Percentiles rank a stretch among this genome's conserved stretches.
Evolutionary conservation across 306 rosid genomes (phyloP).

Genomic region (Fragaria vesca): DNA sequence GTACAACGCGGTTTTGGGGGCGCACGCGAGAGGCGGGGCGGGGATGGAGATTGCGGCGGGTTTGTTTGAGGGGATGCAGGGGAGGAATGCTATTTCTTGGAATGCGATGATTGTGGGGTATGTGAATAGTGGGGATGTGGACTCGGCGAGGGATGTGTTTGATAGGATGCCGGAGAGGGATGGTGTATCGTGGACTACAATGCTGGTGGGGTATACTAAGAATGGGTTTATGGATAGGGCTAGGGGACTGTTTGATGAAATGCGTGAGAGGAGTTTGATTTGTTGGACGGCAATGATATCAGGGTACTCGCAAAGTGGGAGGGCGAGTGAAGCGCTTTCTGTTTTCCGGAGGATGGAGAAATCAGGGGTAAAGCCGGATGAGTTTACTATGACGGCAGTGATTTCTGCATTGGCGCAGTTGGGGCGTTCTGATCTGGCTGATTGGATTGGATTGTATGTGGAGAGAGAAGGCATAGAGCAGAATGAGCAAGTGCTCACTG

Average conservation of each 20-base stretch:
- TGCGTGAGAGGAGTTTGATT: constrained; percentile 23
- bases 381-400: constrained; percentile 29
- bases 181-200: constrained; percentile 20
- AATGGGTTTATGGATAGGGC: constrained; percentile 17
- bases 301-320: constrained; percentile 20
- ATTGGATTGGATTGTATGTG: constrained; percentile 21
- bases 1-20: constrained; percentile 26
- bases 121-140: constrained; percentile 26
- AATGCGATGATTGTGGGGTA: constrained; percentile 30
- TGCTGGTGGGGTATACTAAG: constrained; percentile 25
- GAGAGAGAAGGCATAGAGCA: constrained; percentile 16
- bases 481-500: constrained; percentile 25
- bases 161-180: constrained; percentile 24
- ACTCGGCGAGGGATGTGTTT: constrained; percentile 17
- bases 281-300: constrained; percentile 35
- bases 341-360: constrained; percentile 18
- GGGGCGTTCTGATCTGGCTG: constrained; percentile 14
- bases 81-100: constrained; percentile 21
- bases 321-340: constrained; percentile 20
- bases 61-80: constrained; percentile 15
- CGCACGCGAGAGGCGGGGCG: constrained; percentile 13
- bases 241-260: constrained; percentile 18
- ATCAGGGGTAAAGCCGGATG: constrained; percentile 13
- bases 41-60: constrained; percentile 9
- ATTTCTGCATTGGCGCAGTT: constrained; percentile 33